Evolutionary conservation across 192 early-diverging fungal species (phyloP).

Genomic region (Umbelopsis sp.): DNA sequence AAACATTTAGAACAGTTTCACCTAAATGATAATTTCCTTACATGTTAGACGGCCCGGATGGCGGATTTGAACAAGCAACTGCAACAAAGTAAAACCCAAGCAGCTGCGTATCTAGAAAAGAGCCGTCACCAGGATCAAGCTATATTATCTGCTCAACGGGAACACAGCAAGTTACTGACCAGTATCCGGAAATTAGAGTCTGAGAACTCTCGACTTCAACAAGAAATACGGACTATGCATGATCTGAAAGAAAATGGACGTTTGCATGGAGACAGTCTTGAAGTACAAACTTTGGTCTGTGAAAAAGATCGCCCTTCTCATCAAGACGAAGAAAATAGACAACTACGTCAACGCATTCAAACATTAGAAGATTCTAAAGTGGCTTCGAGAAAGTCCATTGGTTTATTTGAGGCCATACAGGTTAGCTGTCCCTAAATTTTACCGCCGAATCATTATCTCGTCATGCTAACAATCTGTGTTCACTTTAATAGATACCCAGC

Average conservation of each 20-base stretch:
- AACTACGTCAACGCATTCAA: neutral
- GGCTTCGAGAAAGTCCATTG: neutral
- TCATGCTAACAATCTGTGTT: neutral
- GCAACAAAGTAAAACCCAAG: slow-evolving; percentile 10
- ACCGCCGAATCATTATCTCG: neutral
- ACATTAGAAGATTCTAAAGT: neutral
- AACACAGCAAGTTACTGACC: neutral
- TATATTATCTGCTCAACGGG: slow-evolving; percentile 25
- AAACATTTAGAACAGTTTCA: neutral
- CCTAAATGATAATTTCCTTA: neutral
- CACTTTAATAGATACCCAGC: neutral
- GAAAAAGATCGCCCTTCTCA: neutral
- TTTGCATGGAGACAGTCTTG: neutral
- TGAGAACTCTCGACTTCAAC: neutral
- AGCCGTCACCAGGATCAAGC: slow-evolving; percentile 25
- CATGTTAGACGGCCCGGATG: slow-evolving; percentile 1
- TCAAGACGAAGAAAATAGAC: slow-evolving; percentile 7
- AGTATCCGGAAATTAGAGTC: slow-evolving; percentile 12
- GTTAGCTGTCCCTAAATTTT: neutral
- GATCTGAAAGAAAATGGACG: neutral
- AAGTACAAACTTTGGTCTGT: neutral
- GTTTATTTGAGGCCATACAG: neutral
- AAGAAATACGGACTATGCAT: neutral
- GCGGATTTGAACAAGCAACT: slow-evolving; percentile 8
- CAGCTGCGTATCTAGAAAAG: slow-evolving; percentile 24